These are phyloP conservation scores for Nigrograna mackinnonii DNA, from an alignment of 2,329 filamentous ascomycete species.

Conservation along the genomic window DNA sequence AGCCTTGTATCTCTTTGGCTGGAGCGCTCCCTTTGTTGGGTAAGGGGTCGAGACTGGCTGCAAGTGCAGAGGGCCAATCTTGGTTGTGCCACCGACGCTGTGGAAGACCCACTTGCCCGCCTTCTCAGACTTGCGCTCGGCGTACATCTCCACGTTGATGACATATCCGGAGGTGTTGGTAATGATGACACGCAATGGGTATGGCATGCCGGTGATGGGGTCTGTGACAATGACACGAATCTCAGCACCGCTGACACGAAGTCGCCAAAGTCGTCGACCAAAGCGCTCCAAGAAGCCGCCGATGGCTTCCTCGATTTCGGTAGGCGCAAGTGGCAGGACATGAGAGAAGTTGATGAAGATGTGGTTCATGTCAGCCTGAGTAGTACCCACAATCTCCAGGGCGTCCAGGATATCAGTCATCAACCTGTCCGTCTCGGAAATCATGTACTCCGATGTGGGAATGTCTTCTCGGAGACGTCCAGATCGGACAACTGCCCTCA, in stretches of 20 bases:
- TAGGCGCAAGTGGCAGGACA: conserved; percentile 87
- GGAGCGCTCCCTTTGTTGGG: conserved; percentile 96
- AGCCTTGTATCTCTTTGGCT: conserved; percentile 99
- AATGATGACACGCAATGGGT: conserved; percentile 93
- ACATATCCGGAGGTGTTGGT: conserved; percentile 98
- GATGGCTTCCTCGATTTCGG: conserved; percentile 89
- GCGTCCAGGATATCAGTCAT: conserved; percentile 98
- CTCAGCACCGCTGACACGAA: conserved; percentile 95
- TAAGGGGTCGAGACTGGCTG: conserved; percentile 90
- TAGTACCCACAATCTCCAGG: conserved; percentile 97
- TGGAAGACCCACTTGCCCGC: conserved; percentile 95
- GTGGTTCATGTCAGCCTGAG: conserved; percentile 98
- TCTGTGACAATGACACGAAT: conserved; percentile 99
- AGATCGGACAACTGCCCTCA: conserved; percentile 90
- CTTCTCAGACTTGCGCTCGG: conserved; percentile 97
- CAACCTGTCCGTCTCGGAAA: conserved; percentile 92
- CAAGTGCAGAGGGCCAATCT: conserved; percentile 94
- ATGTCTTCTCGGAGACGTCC: conserved; percentile 96
- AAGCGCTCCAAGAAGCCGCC: conserved; percentile 97
- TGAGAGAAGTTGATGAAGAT: conserved; percentile 99
- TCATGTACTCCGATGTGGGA: conserved; percentile 96
- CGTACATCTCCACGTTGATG: conserved; percentile 96
- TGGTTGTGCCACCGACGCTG: conserved; percentile 91
- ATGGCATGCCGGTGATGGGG: conserved; percentile 77
- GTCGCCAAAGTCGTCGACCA: conserved; percentile 90